Percentiles rank a stretch among this genome's conserved stretches.
Evolutionary conservation across 202 grass and related monocot genomes (phyloP).

Genomic region (Carex arenaria): DNA sequence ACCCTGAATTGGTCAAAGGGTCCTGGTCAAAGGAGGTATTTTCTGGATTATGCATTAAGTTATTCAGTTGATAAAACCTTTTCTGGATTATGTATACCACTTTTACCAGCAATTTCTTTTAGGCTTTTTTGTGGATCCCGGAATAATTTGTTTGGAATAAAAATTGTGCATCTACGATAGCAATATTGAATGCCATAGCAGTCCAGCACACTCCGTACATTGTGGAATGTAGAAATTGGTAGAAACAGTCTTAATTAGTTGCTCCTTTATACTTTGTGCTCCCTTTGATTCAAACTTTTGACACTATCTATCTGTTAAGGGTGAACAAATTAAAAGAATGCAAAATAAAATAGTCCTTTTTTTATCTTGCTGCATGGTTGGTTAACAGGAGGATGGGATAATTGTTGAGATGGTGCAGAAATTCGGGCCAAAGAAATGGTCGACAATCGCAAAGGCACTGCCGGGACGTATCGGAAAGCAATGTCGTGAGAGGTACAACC

Average conservation of each 20-base stretch:
- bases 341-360: conserved; percentile 1
- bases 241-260: neutral
- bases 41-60: neutral
- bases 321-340: neutral
- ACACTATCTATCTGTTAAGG: neutral
- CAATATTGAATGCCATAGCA: neutral
- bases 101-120: neutral
- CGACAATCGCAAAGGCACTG: conserved; percentile 78
- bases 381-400: conserved; percentile 73
- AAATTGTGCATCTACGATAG: neutral
- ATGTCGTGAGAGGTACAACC: conserved; percentile 69
- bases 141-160: neutral
- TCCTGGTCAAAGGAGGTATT: conserved; percentile 98
- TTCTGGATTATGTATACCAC: neutral
- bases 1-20: conserved; percentile 96
- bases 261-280: neutral
- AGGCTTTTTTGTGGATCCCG: neutral
- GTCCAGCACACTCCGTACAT: neutral
- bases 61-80: too few relatives aligned
- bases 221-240: neutral
- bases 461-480: conserved; percentile 97
- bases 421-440: conserved; percentile 95
- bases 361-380: neutral
- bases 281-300: neutral
- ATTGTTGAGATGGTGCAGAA: conserved; percentile 91